phyloP scores from a whole-genome alignment of 371 early-diverging fungal species.

The Haplosporangium sp. region DNA sequence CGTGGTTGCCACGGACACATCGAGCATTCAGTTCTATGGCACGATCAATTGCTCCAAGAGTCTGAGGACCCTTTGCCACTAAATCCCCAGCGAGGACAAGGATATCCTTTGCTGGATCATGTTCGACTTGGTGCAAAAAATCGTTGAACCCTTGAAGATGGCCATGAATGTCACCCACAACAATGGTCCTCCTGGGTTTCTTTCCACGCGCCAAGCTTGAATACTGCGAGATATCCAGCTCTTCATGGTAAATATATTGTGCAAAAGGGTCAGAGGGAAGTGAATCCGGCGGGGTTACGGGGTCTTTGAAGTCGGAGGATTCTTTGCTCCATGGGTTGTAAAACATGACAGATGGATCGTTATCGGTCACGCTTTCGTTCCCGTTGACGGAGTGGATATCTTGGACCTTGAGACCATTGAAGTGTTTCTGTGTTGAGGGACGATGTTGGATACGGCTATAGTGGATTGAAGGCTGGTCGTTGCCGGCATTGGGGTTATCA shows the following conservation, averaged over 20 bases:
- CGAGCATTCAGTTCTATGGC: slow-evolving; percentile 62
- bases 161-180: slow-evolving; percentile 84
- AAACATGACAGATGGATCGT: neutral
- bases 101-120: slow-evolving; percentile 60
- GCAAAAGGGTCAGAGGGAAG: slow-evolving; percentile 46
- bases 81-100: slow-evolving; percentile 79
- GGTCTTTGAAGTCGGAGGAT: slow-evolving; percentile 19
- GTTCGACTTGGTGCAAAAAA: slow-evolving; percentile 64
- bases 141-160: slow-evolving; percentile 63
- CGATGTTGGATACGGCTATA: too few species aligned
- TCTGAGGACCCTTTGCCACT: slow-evolving; percentile 76
- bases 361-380: neutral
- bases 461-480: too few species aligned
- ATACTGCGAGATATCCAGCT: slow-evolving; percentile 5
- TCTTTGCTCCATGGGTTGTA: too few species aligned
- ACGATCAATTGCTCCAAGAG: slow-evolving; percentile 67
- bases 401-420: too few species aligned
- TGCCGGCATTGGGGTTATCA: too few species aligned
- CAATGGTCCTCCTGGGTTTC: slow-evolving; percentile 62
- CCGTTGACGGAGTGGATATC: neutral
- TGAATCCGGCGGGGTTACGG: slow-evolving; percentile 36
- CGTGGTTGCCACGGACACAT: slow-evolving; percentile 83
- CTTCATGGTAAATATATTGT: slow-evolving; percentile 43
- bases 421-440: too few species aligned
- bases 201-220: neutral